phyloP scores from a whole-genome alignment of 73 alveolate species.

The Stentor coeruleus region DNA sequence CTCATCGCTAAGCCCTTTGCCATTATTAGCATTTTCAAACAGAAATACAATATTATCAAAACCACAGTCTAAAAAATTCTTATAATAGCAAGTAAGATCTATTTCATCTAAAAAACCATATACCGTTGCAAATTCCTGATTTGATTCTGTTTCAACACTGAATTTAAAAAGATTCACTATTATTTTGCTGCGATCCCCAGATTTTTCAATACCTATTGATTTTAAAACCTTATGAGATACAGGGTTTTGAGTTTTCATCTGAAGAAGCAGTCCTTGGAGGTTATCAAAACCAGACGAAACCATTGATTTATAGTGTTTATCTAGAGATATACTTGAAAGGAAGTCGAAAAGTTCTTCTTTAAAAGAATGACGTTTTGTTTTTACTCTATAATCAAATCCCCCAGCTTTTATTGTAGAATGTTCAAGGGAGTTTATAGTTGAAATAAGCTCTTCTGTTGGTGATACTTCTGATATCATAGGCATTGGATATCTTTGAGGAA shows the following conservation, averaged over 20 bases:
- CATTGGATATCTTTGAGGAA: too few species aligned
- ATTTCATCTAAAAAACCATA: background rate
- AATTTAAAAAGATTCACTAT: background rate
- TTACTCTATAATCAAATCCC: background rate
- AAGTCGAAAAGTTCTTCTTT: background rate
- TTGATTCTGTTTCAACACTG: too few species aligned
- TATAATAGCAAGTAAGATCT: background rate
- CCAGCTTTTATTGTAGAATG: too few species aligned
- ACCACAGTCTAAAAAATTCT: background rate
- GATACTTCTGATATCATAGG: too few species aligned
- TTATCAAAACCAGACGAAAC: background rate
- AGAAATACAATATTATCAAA: background rate
- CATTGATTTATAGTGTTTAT: too few species aligned
- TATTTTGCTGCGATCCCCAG: background rate
- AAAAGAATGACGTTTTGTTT: background rate
- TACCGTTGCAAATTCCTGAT: too few species aligned
- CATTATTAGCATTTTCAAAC: background rate
- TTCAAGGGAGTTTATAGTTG: too few species aligned
- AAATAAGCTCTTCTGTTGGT: too few species aligned
- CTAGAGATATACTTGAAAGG: background rate
- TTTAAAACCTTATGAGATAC: background rate
- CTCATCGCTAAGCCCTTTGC: background rate
- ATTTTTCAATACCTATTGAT: background rate
- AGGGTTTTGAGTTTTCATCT: constrained; percentile 1
- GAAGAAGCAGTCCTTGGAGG: background rate